Evolutionary conservation across 2,329 filamentous ascomycete genomes (phyloP).

Genomic region (Penicillium sp.): DNA sequence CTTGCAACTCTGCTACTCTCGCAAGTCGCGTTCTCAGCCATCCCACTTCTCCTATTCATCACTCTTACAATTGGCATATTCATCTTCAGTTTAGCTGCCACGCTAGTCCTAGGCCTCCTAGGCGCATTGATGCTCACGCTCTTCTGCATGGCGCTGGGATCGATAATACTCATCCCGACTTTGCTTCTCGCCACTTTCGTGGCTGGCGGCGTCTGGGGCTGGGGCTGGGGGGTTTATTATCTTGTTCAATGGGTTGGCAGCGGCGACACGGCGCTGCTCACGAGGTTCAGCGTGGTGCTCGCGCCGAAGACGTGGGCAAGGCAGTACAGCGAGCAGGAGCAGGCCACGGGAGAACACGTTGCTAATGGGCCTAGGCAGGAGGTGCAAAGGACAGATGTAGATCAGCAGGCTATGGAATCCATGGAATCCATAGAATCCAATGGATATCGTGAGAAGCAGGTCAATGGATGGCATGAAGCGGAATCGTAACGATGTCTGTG

Average conservation of each 20-base stretch:
- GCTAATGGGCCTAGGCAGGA: no score
- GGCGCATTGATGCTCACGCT: slow-evolving; percentile 60
- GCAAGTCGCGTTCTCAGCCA: slow-evolving; percentile 61
- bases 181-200: slow-evolving; percentile 7
- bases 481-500: background rate
- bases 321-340: background rate
- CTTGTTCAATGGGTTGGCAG: slow-evolving; percentile 5
- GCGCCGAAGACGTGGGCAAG: background rate
- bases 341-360: background rate
- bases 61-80: slow-evolving; percentile 62
- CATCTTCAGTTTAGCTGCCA: slow-evolving; percentile 59
- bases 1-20: slow-evolving; percentile 65
- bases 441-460: background rate
- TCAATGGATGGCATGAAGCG: background rate
- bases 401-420: no score
- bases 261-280: slow-evolving; percentile 8
- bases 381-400: no score
- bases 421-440: slow-evolving; percentile 2
- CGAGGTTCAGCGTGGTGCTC: slow-evolving; percentile 4
- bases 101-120: slow-evolving; percentile 57
- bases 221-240: slow-evolving; percentile 14
- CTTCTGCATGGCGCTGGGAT: slow-evolving; percentile 14
- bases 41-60: slow-evolving; percentile 66
- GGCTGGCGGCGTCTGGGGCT: slow-evolving; percentile 12
- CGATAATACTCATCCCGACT: slow-evolving; percentile 16